phyloP scores from a whole-genome alignment of 768 basidiomycete genomes.

The Tubosaeta brunneosetosa region DNA sequence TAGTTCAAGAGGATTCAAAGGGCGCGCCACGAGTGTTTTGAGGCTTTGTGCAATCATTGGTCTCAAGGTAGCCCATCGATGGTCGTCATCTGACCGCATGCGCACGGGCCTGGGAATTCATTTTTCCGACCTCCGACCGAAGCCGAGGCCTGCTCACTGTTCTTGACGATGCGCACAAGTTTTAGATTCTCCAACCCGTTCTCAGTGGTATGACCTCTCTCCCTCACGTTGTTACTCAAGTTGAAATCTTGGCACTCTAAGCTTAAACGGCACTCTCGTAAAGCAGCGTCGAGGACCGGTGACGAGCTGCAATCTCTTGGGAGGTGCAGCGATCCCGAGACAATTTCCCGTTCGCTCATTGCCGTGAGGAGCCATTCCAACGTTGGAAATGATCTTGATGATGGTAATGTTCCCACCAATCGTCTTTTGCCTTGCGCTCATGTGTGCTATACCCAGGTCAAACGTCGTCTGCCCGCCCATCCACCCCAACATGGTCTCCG shows the following conservation, averaged over 20 bases:
- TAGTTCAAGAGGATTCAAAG: too few relatives aligned
- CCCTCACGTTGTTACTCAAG: too few relatives aligned
- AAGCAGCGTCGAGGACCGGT: not conserved
- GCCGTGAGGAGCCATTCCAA: too few relatives aligned
- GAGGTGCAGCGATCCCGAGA: too few relatives aligned
- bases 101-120: too few relatives aligned
- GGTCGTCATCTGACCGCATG: too few relatives aligned
- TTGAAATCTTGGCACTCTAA: too few relatives aligned
- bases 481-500: not conserved
- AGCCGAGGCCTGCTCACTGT: too few relatives aligned
- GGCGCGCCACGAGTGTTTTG: too few relatives aligned
- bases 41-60: too few relatives aligned
- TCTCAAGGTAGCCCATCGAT: too few relatives aligned
- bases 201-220: slow-evolving; percentile 10
- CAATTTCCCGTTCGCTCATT: not conserved
- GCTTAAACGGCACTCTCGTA: not conserved
- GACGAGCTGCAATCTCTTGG: not conserved
- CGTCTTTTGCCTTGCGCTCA: slow-evolving; percentile 6
- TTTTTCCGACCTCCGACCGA: too few relatives aligned
- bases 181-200: not conserved
- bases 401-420: not conserved
- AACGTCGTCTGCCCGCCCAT: not conserved
- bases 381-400: slow-evolving; percentile 7
- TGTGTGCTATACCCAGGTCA: not conserved
- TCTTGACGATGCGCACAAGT: slow-evolving; percentile 1